Evolutionary conservation across 2,329 filamentous ascomycete species (phyloP), one percentile per base, ranked within the genome.

Genomic region (Sclerotiophoma versabilis): DNA sequence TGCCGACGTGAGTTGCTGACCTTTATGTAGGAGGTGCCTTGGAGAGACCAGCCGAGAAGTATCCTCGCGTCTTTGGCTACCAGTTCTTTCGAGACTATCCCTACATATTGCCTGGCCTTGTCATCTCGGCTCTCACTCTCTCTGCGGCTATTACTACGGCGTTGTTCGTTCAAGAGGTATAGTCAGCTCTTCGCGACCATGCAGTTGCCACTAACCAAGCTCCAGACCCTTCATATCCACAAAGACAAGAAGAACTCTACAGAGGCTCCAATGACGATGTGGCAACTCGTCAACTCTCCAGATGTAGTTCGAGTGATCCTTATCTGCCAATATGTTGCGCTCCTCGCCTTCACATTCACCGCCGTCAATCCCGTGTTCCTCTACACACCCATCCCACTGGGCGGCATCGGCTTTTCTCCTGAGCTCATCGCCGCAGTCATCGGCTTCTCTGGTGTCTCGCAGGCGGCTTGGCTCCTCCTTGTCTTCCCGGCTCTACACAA

Each of bases 281-380:
- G 76, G 72, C 74, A 84, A 39, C 80, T 93, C 10, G 49, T 92
- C 50, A 82, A 79, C 32, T 75, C 82, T 0, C 88, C 88, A 0
- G 87, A 87, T 9, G 88, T 93, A 1, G 75, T 74, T n/a, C 77
- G 81, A 22, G 88, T 90, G 1, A 78, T 93, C 2, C 84, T 83
- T 67, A 77, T 87, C 33, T 91, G 88, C 70, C 81, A 79, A 1
- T 84, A 90, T 68, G 79, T 86, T 33, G 87, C 87, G 81, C 72
- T 91, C 2, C 82, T 93, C 4, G 89, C 85, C 0, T 86, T 89
- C 57, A 81, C 85, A 1, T 93, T 88, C 72, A 93, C 90, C 0
- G 88, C 89, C 50, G 75, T 92, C 32, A 69, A 84, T 1, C 87
- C 89, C 0, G 81, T 93, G 1, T 88, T 87, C 69, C 86, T 86